Base-by-base conservation (phyloP, 2,329 filamentous ascomycete species). In the Cytospora chrysosperma region DNA sequence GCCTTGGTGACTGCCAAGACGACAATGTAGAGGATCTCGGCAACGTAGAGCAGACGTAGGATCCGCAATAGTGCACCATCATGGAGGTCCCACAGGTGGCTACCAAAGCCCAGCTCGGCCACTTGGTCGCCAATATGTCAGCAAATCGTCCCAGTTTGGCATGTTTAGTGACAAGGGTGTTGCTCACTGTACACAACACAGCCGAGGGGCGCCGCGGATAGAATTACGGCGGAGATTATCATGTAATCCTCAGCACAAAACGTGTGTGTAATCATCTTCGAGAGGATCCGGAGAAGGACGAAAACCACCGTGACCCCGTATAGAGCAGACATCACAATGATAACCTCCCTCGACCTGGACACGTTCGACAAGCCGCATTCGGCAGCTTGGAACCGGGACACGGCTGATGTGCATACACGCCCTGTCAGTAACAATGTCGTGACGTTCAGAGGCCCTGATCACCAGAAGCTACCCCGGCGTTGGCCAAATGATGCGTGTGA, bases 1-100 rank as follows among this genome's bases (percentile, higher is more conserved):
- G 59, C 34, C 17, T 66, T 66, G 15, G 56, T 63, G 8, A 66
- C 17, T 21, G 64, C 56, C 1, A 67, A 32, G 12, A 65, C 53
- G 43, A 59, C 30, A n/a, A 67, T 59, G 30, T 67, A 67, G 26
- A 62, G 15, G 53, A 62, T 62, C 40, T 67, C 66, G 56, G 62
- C 49, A 12, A 66, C 24, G 56, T 66, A 67, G 56, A 67, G 63
- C 7, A 65, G 9, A 30, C 53, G 51, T 19, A 65, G 53, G 28
- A 65, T 65, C 28, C 57, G 47, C 15, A 49, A 15, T 13, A 63
- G 13, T 17, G 56, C 62, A 19, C 61, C 66, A 37, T 67, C 56
- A 6, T 53, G 30, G 8, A 67, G 64, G 34, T 66, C 62, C 53
- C 65, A 66, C 6, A 62, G 13, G 26, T 67, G 66, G 8, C 43